These are phyloP conservation scores for Rhodomyrtus tomentosa DNA, from an alignment of 345 rosid genomes.

Conservation along the genomic window DNA sequence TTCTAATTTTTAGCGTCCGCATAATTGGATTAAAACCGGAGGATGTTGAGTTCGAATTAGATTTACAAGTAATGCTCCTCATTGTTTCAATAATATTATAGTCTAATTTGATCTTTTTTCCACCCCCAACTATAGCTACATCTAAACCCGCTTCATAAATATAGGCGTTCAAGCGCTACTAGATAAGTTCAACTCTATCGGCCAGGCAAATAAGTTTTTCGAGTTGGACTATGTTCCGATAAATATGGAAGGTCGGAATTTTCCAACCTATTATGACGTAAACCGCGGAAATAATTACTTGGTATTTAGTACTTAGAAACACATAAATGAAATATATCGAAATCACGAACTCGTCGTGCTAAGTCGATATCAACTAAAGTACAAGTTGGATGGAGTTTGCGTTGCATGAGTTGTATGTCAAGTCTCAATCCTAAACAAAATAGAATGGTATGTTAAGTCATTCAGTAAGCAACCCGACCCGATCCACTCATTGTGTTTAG, in stretches of 20 bases:
- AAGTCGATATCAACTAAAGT: not conserved
- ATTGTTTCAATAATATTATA: not conserved
- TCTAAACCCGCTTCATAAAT: not conserved
- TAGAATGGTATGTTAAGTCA: not conserved
- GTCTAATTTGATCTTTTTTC: not conserved
- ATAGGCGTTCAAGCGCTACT: accelerated
- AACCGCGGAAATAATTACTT: not conserved
- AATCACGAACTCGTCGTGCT: not conserved
- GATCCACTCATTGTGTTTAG: too few species aligned
- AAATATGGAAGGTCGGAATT: not conserved
- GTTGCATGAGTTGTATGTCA: not conserved
- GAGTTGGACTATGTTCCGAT: not conserved
- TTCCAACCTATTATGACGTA: not conserved
- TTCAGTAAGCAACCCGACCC: not conserved
- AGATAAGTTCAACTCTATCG: not conserved
- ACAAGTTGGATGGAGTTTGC: not conserved
- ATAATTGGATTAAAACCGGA: accelerated
- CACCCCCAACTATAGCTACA: not conserved
- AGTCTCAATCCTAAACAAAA: not conserved
- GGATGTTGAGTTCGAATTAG: not conserved
- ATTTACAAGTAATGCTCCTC: not conserved
- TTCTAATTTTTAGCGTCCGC: accelerated
- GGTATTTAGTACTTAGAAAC: accelerated
- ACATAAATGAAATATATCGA: not conserved
- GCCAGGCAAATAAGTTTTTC: not conserved